These are phyloP conservation scores for Fusarium sp. DNA, from an alignment of 2,329 filamentous ascomycete genomes.

Conservation along the genomic window DNA sequence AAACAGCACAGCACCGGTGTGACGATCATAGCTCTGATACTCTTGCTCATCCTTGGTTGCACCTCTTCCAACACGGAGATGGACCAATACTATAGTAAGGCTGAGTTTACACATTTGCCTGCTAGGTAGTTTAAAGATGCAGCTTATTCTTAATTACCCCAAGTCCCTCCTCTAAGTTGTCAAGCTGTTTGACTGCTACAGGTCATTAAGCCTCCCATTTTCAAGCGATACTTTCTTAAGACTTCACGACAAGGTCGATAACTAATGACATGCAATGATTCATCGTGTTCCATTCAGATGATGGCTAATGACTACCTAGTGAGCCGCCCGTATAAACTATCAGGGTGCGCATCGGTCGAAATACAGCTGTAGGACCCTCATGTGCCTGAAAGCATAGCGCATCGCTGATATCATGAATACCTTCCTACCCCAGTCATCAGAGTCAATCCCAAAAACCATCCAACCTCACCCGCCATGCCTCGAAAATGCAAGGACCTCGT, in stretches of 20 bases:
- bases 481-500: slow-evolving; percentile 22
- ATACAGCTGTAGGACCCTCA: slow-evolving; percentile 12
- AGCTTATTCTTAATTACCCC: no score
- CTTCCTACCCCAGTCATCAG: slow-evolving; percentile 25
- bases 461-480: slow-evolving; percentile 38
- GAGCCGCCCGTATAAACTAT: slow-evolving; percentile 9
- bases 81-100: no score
- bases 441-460: slow-evolving; percentile 45
- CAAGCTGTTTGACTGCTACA: no score
- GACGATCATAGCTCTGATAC: no score
- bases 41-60: neutral
- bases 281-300: slow-evolving; percentile 12
- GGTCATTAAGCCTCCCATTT: neutral
- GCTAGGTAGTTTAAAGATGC: no score
- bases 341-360: slow-evolving; percentile 6
- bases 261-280: neutral
- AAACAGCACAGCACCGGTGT: no score
- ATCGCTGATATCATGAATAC: slow-evolving; percentile 19
- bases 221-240: neutral
- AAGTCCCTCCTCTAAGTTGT: no score
- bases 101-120: no score
- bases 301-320: slow-evolving; percentile 18
- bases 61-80: neutral
- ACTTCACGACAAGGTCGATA: neutral
- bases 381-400: slow-evolving; percentile 14